Evolutionary conservation across 2,329 filamentous ascomycete species (phyloP).

Genomic region (Dothideomycetidae sp.): DNA sequence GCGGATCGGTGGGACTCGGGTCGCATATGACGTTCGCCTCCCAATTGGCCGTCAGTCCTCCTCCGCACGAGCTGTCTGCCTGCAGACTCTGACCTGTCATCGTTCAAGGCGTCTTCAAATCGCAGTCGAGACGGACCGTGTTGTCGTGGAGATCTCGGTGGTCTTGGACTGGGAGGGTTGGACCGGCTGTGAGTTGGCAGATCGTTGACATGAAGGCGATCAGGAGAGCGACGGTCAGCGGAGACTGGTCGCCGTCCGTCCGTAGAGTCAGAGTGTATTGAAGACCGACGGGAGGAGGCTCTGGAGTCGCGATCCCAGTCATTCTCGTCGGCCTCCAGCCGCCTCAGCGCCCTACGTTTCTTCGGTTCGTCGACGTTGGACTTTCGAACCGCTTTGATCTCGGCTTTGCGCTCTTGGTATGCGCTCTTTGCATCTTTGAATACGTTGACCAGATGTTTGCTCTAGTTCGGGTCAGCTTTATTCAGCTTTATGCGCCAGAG

Average conservation of each 20-base stretch:
- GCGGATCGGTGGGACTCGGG: constrained; percentile 20
- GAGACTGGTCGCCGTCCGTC: constrained; percentile 2
- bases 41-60: constrained; percentile 26
- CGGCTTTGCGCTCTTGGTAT: constrained; percentile 76
- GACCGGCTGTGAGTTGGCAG: constrained; percentile 33
- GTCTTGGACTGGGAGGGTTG: constrained; percentile 16
- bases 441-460: constrained; percentile 76
- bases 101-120: constrained; percentile 17
- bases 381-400: constrained; percentile 58
- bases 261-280: constrained; percentile 1
- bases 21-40: constrained; percentile 9
- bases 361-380: constrained; percentile 41
- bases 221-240: constrained; percentile 22
- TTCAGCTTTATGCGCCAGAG: too few species aligned
- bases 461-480: constrained; percentile 36
- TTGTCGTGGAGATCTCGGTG: constrained; percentile 9
- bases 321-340: constrained; percentile 16
- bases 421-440: constrained; percentile 85
- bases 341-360: constrained; percentile 41
- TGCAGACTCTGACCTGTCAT: constrained; percentile 17
- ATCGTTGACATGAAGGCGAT: constrained; percentile 25
- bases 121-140: constrained; percentile 20
- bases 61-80: constrained; percentile 27
- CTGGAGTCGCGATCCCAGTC: constrained; percentile 25
- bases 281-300: constrained; percentile 14